phyloP scores from a whole-genome alignment of 2,329 filamentous ascomycete species.

The Venturia aucupariae region DNA sequence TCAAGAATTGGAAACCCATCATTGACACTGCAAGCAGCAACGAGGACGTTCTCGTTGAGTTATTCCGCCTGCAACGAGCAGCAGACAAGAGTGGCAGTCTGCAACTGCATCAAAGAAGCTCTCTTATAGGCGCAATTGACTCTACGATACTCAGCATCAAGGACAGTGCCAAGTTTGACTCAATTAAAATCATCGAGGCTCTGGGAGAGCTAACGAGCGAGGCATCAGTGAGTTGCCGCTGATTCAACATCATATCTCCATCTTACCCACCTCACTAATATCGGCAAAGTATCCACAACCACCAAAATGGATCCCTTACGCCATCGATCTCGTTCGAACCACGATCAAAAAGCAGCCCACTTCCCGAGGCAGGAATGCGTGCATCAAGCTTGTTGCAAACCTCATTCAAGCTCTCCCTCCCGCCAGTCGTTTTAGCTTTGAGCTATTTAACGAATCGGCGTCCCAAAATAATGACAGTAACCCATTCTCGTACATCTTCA shows the following conservation, averaged over 20 bases:
- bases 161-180: background rate
- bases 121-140: background rate
- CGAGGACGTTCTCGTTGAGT: background rate
- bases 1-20: constrained; percentile 1
- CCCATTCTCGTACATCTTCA: constrained; percentile 52
- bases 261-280: background rate
- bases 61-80: background rate
- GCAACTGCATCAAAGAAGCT: background rate
- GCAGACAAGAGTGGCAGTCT: background rate
- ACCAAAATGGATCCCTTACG: background rate
- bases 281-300: background rate
- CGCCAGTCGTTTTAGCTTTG: constrained; percentile 34
- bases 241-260: background rate
- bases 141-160: background rate
- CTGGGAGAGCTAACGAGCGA: background rate
- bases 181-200: background rate
- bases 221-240: background rate
- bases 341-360: constrained; percentile 2
- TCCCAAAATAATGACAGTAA: constrained; percentile 30
- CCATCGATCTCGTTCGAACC: background rate
- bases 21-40: background rate
- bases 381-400: constrained; percentile 6
- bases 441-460: constrained; percentile 43
- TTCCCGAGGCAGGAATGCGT: constrained; percentile 2
- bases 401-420: constrained; percentile 33